A percentile compares a stretch with the other conserved stretches of the same genome.
Conservation (phyloP, 2,329 filamentous ascomycete genomes). For the Ceratocystis cubensis region DNA sequence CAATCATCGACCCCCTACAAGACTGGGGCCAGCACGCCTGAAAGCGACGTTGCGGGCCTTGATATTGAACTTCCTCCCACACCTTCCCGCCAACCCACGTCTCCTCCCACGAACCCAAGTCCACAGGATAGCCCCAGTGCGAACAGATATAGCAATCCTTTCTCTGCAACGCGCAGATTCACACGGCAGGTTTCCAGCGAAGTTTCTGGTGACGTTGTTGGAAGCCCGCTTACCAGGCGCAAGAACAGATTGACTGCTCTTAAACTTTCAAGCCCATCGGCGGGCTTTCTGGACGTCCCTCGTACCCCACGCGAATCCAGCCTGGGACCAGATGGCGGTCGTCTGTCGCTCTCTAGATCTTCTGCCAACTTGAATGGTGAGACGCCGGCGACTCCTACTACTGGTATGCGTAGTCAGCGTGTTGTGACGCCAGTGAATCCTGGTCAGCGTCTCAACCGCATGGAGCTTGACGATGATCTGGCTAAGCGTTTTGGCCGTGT, state of each 20-base stretch:
- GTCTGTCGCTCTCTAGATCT: slow-evolving; percentile 64
- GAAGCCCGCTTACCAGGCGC: slow-evolving; percentile 15
- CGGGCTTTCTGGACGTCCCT: slow-evolving; percentile 32
- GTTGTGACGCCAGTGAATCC: slow-evolving; percentile 56
- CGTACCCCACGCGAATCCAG: slow-evolving; percentile 68
- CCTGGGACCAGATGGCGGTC: slow-evolving; percentile 66
- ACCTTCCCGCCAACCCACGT: slow-evolving; percentile 60
- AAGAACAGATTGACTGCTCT: slow-evolving; percentile 18
- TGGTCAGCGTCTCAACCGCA: slow-evolving; percentile 48
- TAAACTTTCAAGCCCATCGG: slow-evolving; percentile 14
- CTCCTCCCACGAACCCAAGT: slow-evolving; percentile 32
- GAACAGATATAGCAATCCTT: slow-evolving; percentile 33
- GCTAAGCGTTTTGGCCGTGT: slow-evolving; percentile 68
- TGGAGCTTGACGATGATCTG: slow-evolving; percentile 60
- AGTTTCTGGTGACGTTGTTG: slow-evolving; percentile 8
- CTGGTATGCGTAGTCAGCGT: slow-evolving; percentile 29
- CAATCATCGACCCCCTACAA: slow-evolving; percentile 28
- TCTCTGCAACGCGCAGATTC: slow-evolving; percentile 30
- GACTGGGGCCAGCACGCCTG: neutral
- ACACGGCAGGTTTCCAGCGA: slow-evolving; percentile 28
- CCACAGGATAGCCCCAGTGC: slow-evolving; percentile 38
- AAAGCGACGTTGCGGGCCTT: slow-evolving; percentile 11
- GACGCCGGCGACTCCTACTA: slow-evolving; percentile 71
- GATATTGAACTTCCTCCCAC: slow-evolving; percentile 71
- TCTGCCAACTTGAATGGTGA: slow-evolving; percentile 19